Conservation (phyloP, 805 yeast species). For the Metschnikowia chrysomelidarum region DNA sequence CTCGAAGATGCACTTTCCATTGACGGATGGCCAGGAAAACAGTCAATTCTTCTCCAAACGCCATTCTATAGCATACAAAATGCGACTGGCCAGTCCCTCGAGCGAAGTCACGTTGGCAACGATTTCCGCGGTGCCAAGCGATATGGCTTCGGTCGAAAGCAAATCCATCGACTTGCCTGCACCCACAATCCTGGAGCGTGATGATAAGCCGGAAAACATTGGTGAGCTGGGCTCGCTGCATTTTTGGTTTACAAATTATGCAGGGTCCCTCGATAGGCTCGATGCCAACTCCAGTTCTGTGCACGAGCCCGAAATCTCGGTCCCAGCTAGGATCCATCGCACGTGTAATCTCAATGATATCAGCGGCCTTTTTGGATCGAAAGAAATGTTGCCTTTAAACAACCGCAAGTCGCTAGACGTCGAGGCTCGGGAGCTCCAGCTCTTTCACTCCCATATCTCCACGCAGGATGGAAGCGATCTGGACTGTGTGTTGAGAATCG, state of each 20-base stretch:
- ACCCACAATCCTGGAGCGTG: slow-evolving; percentile 2
- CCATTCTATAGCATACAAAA: slow-evolving; percentile 5
- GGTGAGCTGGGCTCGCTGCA: slow-evolving; percentile 2
- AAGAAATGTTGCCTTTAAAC: slow-evolving; percentile 14
- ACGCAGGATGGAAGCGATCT: not conserved
- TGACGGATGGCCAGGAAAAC: slow-evolving; percentile 2
- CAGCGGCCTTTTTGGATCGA: slow-evolving; percentile 9
- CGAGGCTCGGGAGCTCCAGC: slow-evolving; percentile 16
- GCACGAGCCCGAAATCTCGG: too few relatives aligned
- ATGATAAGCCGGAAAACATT: not conserved
- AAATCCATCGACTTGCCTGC: slow-evolving; percentile 9
- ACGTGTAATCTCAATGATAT: slow-evolving; percentile 15
- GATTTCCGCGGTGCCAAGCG: slow-evolving; percentile 10
- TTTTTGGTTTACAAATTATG: slow-evolving; percentile 7
- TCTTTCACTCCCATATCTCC: slow-evolving; percentile 4
- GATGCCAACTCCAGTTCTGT: too few relatives aligned
- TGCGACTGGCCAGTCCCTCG: slow-evolving; percentile 9
- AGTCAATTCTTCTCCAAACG: slow-evolving; percentile 6
- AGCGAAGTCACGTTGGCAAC: slow-evolving; percentile 17
- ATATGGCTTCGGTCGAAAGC: slow-evolving; percentile 10
- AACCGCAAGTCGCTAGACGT: slow-evolving; percentile 16
- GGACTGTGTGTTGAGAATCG: slow-evolving; percentile 11
- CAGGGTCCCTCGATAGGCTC: slow-evolving; percentile 10
- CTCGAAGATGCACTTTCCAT: slow-evolving; percentile 2
- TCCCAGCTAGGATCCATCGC: slow-evolving; percentile 14